Percentiles rank a stretch among this genome's conserved stretches.
These are phyloP conservation scores for Aphanocladium album DNA, from an alignment of 2,329 filamentous ascomycete genomes.

Conservation along the genomic window DNA sequence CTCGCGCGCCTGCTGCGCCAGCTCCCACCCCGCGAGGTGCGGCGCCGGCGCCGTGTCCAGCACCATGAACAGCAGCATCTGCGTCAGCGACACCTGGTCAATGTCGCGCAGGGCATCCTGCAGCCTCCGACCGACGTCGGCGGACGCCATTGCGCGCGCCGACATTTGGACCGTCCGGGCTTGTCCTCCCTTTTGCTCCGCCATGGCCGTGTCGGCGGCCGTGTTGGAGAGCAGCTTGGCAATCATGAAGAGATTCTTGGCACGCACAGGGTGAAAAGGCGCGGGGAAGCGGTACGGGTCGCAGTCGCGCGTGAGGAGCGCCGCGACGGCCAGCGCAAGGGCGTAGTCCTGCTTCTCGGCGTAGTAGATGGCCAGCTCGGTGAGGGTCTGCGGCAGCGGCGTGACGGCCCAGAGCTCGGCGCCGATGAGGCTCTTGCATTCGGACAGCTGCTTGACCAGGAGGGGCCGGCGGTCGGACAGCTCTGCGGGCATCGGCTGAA, in stretches of 20 bases:
- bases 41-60: constrained; percentile 36
- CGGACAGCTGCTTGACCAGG: constrained; percentile 20
- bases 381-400: constrained; percentile 41
- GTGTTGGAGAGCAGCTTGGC: constrained; percentile 49
- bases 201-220: constrained; percentile 32
- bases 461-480: constrained; percentile 22
- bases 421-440: constrained; percentile 21
- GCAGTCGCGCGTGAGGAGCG: constrained; percentile 42
- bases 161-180: constrained; percentile 19
- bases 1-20: constrained; percentile 37
- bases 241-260: constrained; percentile 47
- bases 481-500: constrained; percentile 19
- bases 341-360: constrained; percentile 36
- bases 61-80: constrained; percentile 47
- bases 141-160: not conserved
- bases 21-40: constrained; percentile 42
- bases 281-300: constrained; percentile 47
- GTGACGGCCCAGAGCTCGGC: constrained; percentile 43
- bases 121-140: constrained; percentile 20
- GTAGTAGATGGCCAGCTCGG: constrained; percentile 42
- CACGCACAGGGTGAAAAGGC: constrained; percentile 45
- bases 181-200: constrained; percentile 22
- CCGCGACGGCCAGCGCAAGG: constrained; percentile 41
- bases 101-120: constrained; percentile 34
- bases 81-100: constrained; percentile 50